phyloP scores from a whole-genome alignment of 2,329 filamentous ascomycete species.

The Penicillium carneum region DNA sequence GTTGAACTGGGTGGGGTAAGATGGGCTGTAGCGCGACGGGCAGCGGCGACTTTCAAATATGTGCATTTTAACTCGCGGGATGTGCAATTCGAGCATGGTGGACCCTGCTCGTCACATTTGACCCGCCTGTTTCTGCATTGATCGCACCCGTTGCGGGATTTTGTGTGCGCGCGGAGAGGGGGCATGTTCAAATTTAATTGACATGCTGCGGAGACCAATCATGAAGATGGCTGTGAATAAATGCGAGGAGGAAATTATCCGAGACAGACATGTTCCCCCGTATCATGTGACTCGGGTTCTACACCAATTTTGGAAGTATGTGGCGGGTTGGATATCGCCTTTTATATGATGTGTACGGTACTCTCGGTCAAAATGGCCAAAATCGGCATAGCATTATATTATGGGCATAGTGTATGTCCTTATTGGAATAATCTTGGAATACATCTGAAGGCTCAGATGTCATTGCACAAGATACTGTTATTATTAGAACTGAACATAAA shows the following conservation, averaged over 20 bases:
- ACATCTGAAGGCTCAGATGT: not conserved
- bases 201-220: slow-evolving; percentile 8
- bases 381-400: not conserved
- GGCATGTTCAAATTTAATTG: slow-evolving; percentile 20
- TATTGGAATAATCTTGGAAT: not conserved
- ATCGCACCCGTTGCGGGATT: slow-evolving; percentile 38
- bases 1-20: slow-evolving; percentile 3
- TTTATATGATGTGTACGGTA: not conserved
- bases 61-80: slow-evolving; percentile 38
- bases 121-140: slow-evolving; percentile 31
- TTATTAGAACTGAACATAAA: not conserved
- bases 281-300: slow-evolving; percentile 19
- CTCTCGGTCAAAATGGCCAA: too few species aligned
- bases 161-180: slow-evolving; percentile 31
- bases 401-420: not conserved
- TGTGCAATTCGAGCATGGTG: slow-evolving; percentile 43
- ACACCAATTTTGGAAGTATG: not conserved
- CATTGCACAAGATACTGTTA: not conserved
- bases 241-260: not conserved
- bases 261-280: not conserved
- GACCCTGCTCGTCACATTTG: slow-evolving; percentile 45
- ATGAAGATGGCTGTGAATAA: slow-evolving; percentile 9
- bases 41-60: slow-evolving; percentile 28
- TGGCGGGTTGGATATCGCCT: not conserved
- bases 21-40: slow-evolving; percentile 8